Conservation (phyloP, 148 eudicot species). For the Salicornia ramosissima region DNA sequence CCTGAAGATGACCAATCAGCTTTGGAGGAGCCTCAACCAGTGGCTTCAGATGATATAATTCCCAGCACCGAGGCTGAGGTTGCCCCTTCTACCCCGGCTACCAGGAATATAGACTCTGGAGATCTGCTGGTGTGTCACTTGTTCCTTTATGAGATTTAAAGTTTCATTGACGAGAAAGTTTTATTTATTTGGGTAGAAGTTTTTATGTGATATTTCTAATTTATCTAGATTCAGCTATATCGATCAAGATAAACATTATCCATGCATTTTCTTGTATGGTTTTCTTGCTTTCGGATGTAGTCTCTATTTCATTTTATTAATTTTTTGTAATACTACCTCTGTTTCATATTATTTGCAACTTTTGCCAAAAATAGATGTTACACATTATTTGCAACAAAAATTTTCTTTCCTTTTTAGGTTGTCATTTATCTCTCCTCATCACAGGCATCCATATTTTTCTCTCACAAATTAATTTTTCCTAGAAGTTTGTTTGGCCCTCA, state of each 20-base stretch:
- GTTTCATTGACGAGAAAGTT: neutral
- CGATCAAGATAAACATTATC: neutral
- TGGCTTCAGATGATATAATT: slow-evolving; percentile 37
- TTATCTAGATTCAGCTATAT: neutral
- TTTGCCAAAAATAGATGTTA: no score
- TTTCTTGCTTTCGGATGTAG: no score
- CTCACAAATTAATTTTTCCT: no score
- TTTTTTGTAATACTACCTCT: no score
- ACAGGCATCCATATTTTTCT: no score
- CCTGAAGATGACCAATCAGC: slow-evolving; percentile 37
- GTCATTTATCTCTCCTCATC: no score
- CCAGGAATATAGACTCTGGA: slow-evolving; percentile 50
- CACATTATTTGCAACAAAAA: no score
- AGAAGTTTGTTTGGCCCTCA: no score
- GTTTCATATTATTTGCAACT: no score
- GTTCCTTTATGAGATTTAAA: neutral
- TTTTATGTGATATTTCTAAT: neutral
- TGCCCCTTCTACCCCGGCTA: slow-evolving; percentile 37
- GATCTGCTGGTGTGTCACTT: slow-evolving; percentile 65
- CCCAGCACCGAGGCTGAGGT: slow-evolving; percentile 36
- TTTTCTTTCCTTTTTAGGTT: no score
- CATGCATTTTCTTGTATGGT: neutral
- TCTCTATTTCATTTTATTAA: no score
- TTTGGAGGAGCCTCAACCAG: slow-evolving; percentile 46
- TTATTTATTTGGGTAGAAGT: neutral